phyloP scores from a whole-genome alignment of 2,329 filamentous ascomycete species.

The Venturia aucupariae region DNA sequence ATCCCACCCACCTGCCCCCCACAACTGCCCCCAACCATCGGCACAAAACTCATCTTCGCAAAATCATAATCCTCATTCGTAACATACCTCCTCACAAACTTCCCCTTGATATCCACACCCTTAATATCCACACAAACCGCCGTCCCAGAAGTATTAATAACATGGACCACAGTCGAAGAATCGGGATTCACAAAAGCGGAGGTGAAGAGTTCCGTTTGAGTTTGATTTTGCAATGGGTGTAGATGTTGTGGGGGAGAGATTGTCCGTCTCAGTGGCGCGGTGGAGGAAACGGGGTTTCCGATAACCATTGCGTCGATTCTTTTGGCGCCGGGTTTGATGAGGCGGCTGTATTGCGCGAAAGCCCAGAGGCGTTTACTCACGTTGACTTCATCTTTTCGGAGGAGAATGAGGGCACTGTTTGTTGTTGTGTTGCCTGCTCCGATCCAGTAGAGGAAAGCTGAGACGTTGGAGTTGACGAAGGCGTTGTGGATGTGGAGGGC shows the following conservation, averaged over 20 bases:
- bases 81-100: conserved; percentile 26
- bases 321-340: conserved; percentile 11
- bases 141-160: conserved; percentile 20
- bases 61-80: conserved; percentile 29
- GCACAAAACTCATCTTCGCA: background rate
- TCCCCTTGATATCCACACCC: conserved; percentile 22
- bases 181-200: conserved; percentile 27
- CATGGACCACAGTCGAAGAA: conserved; percentile 26
- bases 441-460: conserved; percentile 12
- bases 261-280: background rate
- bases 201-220: background rate
- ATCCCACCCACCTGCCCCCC: background rate
- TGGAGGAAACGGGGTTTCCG: background rate
- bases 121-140: conserved; percentile 23
- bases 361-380: conserved; percentile 15
- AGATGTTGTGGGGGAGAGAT: background rate
- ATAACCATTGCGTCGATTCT: background rate
- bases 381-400: conserved; percentile 15
- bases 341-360: conserved; percentile 15
- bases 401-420: background rate
- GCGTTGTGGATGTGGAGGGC: conserved; percentile 14
- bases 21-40: background rate
- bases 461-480: conserved; percentile 12
- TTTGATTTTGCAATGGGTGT: background rate
- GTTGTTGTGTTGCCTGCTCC: background rate